A percentile compares a stretch with the other conserved stretches of the same genome.
Conservation (phyloP, 2,329 filamentous ascomycete species). For the Akanthomyces muscarius region DNA sequence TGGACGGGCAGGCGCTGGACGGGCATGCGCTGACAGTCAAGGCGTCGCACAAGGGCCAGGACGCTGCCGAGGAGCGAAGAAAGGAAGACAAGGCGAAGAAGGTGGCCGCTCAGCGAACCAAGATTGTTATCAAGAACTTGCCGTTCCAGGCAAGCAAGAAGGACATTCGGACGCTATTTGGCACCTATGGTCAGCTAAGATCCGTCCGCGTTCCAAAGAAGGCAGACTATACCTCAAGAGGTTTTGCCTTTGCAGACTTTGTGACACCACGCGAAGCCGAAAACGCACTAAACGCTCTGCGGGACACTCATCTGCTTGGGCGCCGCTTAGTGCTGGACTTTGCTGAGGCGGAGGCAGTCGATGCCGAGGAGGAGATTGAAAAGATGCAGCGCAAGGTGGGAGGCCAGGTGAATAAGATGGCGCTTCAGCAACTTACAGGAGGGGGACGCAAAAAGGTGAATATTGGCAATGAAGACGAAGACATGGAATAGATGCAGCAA, state of each 20-base stretch:
- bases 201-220: conserved; percentile 94
- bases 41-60: conserved; percentile 78
- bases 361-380: conserved; percentile 92
- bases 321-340: conserved; percentile 87
- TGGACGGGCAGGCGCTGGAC: conserved; percentile 86
- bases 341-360: conserved; percentile 80
- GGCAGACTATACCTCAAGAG: conserved; percentile 81
- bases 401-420: conserved; percentile 84
- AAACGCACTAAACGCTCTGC: conserved; percentile 86
- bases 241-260: conserved; percentile 97
- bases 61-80: conserved; percentile 82
- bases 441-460: conserved; percentile 84
- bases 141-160: conserved; percentile 95
- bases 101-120: conserved; percentile 69
- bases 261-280: conserved; percentile 82
- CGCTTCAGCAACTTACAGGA: conserved; percentile 81
- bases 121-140: conserved; percentile 97
- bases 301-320: conserved; percentile 89
- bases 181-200: conserved; percentile 85
- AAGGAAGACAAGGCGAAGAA: conserved; percentile 83
- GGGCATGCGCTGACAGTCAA: conserved; percentile 81
- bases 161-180: conserved; percentile 80
- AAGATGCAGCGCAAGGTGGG: conserved; percentile 97
- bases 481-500: conserved; percentile 37
- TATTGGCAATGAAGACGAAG: conserved; percentile 68